Base-by-base conservation (phyloP, 805 yeast species). In the Candida andamanensis region DNA sequence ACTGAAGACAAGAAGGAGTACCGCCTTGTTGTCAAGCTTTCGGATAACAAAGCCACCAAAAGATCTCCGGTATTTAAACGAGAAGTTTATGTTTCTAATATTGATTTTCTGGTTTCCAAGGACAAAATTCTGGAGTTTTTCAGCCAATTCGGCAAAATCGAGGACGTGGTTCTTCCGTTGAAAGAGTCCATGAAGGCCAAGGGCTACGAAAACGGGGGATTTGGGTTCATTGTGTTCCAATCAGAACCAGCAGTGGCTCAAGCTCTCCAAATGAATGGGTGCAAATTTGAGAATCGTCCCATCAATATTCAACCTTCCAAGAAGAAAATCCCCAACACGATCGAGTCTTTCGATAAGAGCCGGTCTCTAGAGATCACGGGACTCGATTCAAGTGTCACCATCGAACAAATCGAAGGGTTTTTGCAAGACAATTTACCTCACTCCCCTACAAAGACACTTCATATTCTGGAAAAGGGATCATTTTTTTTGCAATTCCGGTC, bases 211-310 rank as follows among this genome's bases (percentile, higher is more conserved):
- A 69, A 78, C 46, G 76, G 74, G 28, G 89, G 90, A 0, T 78
- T 69, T 50, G 95, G 80, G 0, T 82, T 84, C 47, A 56, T 84
- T 0, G 60, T 73, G 0, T 82, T 75, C 43, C 36, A 46, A 2
- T 52, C 54, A 0, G 48, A 53, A 6, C 65, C 60, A 1, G 68
- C 64, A 3, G 83, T 86, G 0, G 46, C 54, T 0, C 48, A 49
- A 3, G 77, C 85, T 0, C 40, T 78, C 1, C 24, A 41, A 9
- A 47, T 67, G 28, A 62, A 77, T 40, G 60, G 64, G 6, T 42
- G 56, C 0, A 51, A 55, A 3, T 39, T 80, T 2, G 63, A 63
- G 24, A 78, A 70, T 0, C 53, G 83, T 26, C 52, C 44, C 0
- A 57, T 84, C 2, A 57, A 57, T 9, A 80, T 80, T 0, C 56